These are phyloP conservation scores for Scenedesmus sp. DNA, from an alignment of 163 green algal genomes.

Conservation along the genomic window DNA sequence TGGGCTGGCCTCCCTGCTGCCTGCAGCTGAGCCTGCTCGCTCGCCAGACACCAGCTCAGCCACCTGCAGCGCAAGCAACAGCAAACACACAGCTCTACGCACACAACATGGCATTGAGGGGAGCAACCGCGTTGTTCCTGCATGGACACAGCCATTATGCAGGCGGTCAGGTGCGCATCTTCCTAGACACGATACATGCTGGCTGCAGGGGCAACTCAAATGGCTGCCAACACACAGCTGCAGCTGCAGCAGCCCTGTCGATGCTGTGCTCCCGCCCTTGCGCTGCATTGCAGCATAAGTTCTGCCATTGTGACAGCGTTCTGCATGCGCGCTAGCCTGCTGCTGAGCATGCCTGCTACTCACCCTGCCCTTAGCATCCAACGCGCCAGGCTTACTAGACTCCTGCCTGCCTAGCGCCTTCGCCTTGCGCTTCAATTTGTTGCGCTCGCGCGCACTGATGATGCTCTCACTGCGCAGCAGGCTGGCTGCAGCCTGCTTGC, in stretches of 20 bases:
- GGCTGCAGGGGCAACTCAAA: neutral
- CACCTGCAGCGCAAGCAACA: neutral
- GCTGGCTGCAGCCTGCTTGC: slow-evolving; percentile 63
- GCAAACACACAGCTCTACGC: neutral
- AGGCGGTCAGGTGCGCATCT: too few species aligned
- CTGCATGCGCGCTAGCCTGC: neutral
- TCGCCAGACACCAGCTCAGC: slow-evolving; percentile 7
- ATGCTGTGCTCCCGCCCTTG: too few species aligned
- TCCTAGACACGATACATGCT: too few species aligned
- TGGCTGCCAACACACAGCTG: neutral
- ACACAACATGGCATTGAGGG: too few species aligned
- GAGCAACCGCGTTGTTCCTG: too few species aligned
- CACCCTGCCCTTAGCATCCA: slow-evolving; percentile 25
- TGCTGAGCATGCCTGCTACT: neutral
- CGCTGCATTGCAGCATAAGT: too few species aligned
- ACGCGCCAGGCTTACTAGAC: neutral
- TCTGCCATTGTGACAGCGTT: too few species aligned
- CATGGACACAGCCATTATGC: too few species aligned
- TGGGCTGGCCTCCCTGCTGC: slow-evolving; percentile 34
- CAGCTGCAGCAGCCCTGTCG: neutral
- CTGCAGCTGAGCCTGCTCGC: neutral
- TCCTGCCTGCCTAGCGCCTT: slow-evolving; percentile 62
- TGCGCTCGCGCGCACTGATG: slow-evolving; percentile 80
- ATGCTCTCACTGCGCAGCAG: slow-evolving; percentile 63
- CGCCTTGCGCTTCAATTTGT: slow-evolving; percentile 80